These are phyloP conservation scores for Hyphopichia fennica DNA, from an alignment of 1,139 yeast species.

Conservation along the genomic window DNA sequence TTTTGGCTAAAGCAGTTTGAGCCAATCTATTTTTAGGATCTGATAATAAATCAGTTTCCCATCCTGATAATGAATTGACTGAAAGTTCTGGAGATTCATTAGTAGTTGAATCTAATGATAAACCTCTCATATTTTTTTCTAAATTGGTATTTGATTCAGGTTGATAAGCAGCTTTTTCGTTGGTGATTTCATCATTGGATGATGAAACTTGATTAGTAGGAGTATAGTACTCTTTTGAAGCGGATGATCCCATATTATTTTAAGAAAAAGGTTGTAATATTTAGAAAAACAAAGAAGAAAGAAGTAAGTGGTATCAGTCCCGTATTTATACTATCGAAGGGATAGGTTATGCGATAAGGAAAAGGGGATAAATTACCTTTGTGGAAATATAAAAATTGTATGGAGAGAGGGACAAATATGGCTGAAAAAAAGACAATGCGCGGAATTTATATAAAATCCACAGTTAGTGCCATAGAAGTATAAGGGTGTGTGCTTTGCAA, in stretches of 20 bases:
- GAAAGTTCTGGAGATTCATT: slow-evolving; percentile 18
- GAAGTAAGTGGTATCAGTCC: too few species aligned
- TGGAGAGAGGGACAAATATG: neutral
- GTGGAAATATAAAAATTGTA: too few species aligned
- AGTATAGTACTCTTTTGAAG: slow-evolving; percentile 11
- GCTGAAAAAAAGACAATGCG: neutral
- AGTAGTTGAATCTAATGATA: slow-evolving; percentile 4
- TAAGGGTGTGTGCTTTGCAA: neutral
- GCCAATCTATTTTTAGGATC: slow-evolving; percentile 61
- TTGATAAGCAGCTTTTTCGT: slow-evolving; percentile 12
- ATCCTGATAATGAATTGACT: slow-evolving; percentile 32
- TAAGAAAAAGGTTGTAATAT: too few species aligned
- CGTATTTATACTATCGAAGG: too few species aligned
- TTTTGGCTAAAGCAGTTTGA: slow-evolving; percentile 56
- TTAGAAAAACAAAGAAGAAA: too few species aligned
- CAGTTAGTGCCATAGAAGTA: too few species aligned
- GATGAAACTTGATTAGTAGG: neutral
- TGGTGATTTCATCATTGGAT: slow-evolving; percentile 2
- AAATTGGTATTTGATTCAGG: neutral
- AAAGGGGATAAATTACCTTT: too few species aligned
- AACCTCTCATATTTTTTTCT: slow-evolving; percentile 9
- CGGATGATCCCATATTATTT: slow-evolving; percentile 18
- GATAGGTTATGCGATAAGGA: too few species aligned
- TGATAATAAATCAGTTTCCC: slow-evolving; percentile 51
- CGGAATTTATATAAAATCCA: neutral